Evolutionary conservation across 2,329 filamentous ascomycete genomes (phyloP), one percentile per base, ranked within the genome.

Genomic region (Dothideomycetes sp.): DNA sequence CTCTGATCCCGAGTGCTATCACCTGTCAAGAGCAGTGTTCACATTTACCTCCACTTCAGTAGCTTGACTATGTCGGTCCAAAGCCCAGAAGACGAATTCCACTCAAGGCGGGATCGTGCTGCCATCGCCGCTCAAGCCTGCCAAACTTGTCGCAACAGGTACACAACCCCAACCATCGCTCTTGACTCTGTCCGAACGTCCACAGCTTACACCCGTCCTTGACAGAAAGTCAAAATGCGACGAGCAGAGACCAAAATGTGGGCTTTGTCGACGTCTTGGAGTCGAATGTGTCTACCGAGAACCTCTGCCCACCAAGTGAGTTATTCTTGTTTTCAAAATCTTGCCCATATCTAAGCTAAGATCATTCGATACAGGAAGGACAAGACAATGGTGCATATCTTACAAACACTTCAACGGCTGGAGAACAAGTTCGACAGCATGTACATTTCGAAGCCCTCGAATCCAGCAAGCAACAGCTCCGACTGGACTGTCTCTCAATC

Each of bases 141-240:
- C 59, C 72, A 78, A 50, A 75, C 68, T 20, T 78, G 74, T 55
- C 68, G 74, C 34, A 58, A 42, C 39, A 51, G 55, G 56, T 57
- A 22, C 40, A n/a, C 7, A 12, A 9, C 16, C 1, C 17, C 18
- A 23, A 19, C n/a, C 23, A 15, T 6, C 8, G 20, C 15, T n/a
- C n/a, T n/a, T n/a, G n/a, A n/a, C n/a, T n/a, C n/a, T n/a, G n/a
- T n/a, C n/a, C n/a, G 17, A 9, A 37, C 7, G 12, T 31, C 19
- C 9, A 11, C 3, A 3, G 19, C 34, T 44, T 20, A 44, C 13
- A 44, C 46, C 20, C 46, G 34, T n/a, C 9, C 18, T 19, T 32
- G 60, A 56, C 36, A 72, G 76, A 49, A 81, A 80, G 58, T 75
- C 78, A 49, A 76, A 71, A 62, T 81, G 77, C 58, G 75, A 79